Evolutionary conservation across 768 basidiomycete genomes (phyloP).

Genomic region (Serendipita indica): DNA sequence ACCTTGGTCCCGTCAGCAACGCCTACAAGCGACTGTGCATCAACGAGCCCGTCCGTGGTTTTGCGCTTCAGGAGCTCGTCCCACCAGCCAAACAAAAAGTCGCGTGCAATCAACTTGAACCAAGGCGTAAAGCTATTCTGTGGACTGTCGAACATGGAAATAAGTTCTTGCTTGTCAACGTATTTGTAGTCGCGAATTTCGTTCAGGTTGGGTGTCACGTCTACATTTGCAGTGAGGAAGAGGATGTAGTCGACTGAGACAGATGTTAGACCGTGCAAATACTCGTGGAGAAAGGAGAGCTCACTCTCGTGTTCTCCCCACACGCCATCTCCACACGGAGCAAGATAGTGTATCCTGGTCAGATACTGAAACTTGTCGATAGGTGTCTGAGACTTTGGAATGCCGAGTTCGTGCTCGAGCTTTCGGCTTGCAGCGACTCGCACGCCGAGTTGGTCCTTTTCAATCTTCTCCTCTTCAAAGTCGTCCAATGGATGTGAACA

Average conservation of each 20-base stretch:
- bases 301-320: constrained; percentile 99
- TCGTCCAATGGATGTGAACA: constrained; percentile 95
- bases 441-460: constrained; percentile 66
- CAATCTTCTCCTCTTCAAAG: constrained; percentile 68
- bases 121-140: constrained; percentile 91
- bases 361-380: constrained; percentile 84
- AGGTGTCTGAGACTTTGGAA: constrained; percentile 61
- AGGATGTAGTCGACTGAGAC: constrained; percentile 88
- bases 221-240: constrained; percentile 82
- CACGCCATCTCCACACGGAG: constrained; percentile 73
- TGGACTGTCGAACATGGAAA: constrained; percentile 74
- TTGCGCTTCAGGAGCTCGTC: constrained; percentile 63
- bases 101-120: constrained; percentile 96
- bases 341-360: constrained; percentile 93
- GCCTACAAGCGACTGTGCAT: constrained; percentile 48
- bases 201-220: constrained; percentile 65
- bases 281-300: constrained; percentile 14
- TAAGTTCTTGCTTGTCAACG: constrained; percentile 78
- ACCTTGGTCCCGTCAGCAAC: constrained; percentile 61
- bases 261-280: neutral
- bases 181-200: constrained; percentile 88
- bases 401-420: constrained; percentile 92
- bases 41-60: constrained; percentile 38
- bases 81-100: constrained; percentile 99
- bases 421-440: constrained; percentile 86